A percentile compares a stretch with the other conserved stretches of the same genome.
Conservation (phyloP, 1,284 basidiomycete genomes). For the Vanrija sp. region DNA sequence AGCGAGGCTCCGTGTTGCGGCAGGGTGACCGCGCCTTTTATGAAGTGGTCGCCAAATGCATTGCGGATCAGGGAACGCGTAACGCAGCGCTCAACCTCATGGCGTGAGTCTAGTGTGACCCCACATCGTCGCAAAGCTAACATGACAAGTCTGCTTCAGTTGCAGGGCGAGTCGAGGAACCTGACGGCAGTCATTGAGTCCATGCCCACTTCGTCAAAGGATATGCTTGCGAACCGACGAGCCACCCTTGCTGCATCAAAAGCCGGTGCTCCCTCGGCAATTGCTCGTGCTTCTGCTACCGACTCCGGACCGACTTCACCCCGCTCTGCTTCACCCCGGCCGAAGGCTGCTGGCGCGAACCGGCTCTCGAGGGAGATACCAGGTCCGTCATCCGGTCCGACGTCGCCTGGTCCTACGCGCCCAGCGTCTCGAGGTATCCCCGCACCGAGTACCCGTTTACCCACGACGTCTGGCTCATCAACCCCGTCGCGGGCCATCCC, state of each 20-base stretch:
- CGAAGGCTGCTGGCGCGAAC: neutral
- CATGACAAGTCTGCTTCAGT: constrained; percentile 31
- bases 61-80: constrained; percentile 43
- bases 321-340: constrained; percentile 1
- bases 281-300: neutral
- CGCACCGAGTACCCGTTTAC: neutral
- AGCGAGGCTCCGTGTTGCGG: constrained; percentile 40
- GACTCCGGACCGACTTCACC: constrained; percentile 3
- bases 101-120: constrained; percentile 31
- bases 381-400: neutral
- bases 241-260: constrained; percentile 38
- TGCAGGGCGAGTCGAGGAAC: constrained; percentile 39
- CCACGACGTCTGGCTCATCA: no score
- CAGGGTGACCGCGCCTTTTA: constrained; percentile 42
- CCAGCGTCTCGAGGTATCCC: constrained; percentile 8
- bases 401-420: neutral
- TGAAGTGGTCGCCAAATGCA: constrained; percentile 59
- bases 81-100: constrained; percentile 46
- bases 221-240: constrained; percentile 46
- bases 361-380: constrained; percentile 6
- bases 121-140: neutral
- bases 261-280: constrained; percentile 11
- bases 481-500: no score
- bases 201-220: constrained; percentile 38
- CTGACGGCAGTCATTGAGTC: constrained; percentile 35